Evolutionary conservation across 2,329 filamentous ascomycete species (phyloP).

Genomic region (Penicillium sclerotigenum): DNA sequence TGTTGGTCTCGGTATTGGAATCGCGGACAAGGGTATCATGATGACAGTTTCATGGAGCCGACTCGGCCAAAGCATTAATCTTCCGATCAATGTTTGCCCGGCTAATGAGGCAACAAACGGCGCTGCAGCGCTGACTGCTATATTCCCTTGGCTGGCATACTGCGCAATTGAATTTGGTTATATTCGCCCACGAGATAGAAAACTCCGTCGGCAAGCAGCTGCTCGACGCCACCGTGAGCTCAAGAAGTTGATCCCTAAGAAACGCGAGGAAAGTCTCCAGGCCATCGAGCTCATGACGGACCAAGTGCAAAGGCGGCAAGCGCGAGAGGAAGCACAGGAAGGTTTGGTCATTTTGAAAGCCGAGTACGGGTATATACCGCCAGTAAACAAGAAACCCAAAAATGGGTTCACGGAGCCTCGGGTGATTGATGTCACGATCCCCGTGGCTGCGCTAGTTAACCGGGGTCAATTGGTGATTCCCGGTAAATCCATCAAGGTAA

Average conservation of each 20-base stretch:
- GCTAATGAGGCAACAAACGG: conserved; percentile 33
- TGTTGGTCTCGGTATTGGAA: conserved; percentile 40
- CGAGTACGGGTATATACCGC: conserved; percentile 40
- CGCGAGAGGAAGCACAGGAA: conserved; percentile 31
- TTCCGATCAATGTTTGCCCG: conserved; percentile 41
- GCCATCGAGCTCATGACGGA: conserved; percentile 43
- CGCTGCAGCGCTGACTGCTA: conserved; percentile 34
- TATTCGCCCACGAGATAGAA: conserved; percentile 39
- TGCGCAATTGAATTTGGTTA: conserved; percentile 42
- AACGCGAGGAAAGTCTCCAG: conserved; percentile 37
- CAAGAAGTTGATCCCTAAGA: conserved; percentile 35
- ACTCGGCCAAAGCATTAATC: conserved; percentile 39
- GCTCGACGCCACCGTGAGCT: conserved; percentile 39
- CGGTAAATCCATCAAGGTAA: conserved; percentile 36
- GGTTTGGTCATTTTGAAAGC: conserved; percentile 43
- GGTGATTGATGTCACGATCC: conserved; percentile 42
- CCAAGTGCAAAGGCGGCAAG: conserved; percentile 39
- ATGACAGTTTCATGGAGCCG: conserved; percentile 42
- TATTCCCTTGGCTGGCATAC: conserved; percentile 42
- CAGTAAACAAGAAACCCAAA: conserved; percentile 23
- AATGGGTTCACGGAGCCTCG: conserved; percentile 23
- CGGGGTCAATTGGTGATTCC: conserved; percentile 41
- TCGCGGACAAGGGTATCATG: conserved; percentile 37
- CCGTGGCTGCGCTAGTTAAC: conserved; percentile 46
- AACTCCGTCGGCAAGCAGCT: conserved; percentile 34